Evolutionary conservation across 495 filamentous ascomycete species (phyloP).

Genomic region (Podospora bellae-mahoneyi): DNA sequence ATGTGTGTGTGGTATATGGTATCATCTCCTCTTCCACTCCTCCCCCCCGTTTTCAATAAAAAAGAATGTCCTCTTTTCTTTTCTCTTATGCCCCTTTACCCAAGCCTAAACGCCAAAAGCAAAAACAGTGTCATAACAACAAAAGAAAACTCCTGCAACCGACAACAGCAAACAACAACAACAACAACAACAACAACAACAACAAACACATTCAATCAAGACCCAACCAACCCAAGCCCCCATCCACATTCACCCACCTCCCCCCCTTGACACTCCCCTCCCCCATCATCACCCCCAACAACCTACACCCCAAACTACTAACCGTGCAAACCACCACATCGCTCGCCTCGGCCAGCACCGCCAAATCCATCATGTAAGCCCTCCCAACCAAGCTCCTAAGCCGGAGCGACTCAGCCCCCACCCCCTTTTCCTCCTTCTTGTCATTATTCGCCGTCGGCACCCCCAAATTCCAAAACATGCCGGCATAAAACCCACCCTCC

Average conservation of each 20-base stretch:
- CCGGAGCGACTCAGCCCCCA: conserved; percentile 51
- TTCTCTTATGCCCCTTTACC: neutral
- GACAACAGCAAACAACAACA: neutral
- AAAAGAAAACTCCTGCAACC: neutral
- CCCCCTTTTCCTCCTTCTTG: conserved; percentile 10
- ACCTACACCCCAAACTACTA: conserved; percentile 59
- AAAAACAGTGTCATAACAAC: conserved; percentile 1
- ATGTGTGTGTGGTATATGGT: conserved; percentile 12
- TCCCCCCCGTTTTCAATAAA: neutral
- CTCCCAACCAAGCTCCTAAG: conserved; percentile 63
- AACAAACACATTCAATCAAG: conserved; percentile 28
- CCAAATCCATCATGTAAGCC: conserved; percentile 69
- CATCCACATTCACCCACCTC: conserved; percentile 72
- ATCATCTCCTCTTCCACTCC: conserved; percentile 21
- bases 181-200: neutral
- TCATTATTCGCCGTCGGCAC: conserved; percentile 23
- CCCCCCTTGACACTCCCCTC: conserved; percentile 54
- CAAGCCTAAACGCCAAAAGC: conserved; percentile 8
- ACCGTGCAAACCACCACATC: conserved; percentile 66
- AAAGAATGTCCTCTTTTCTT: neutral
- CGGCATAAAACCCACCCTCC: conserved; percentile 71
- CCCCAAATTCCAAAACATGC: conserved; percentile 67
- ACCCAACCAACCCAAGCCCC: conserved; percentile 56
- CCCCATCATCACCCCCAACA: conserved; percentile 75
- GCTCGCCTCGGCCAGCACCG: conserved; percentile 58